Conservation (phyloP, 768 basidiomycete genomes). For the Erythrobasidium yunnanense region DNA sequence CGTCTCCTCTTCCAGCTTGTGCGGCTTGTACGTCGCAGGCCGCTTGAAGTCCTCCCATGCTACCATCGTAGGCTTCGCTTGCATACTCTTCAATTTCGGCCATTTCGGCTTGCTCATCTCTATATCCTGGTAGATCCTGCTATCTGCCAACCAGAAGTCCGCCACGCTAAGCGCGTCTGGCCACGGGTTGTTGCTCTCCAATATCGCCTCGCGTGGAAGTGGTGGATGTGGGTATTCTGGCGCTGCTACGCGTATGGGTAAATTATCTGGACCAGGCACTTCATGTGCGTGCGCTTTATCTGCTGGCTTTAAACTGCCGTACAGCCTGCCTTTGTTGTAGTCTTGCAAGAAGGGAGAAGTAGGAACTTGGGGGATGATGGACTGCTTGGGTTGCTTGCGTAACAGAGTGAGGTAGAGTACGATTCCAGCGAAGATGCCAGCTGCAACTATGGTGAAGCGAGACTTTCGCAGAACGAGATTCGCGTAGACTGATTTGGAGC, state of each 20-base stretch:
- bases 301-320: background rate
- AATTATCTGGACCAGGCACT: background rate
- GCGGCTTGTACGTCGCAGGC: background rate
- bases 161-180: slow-evolving; percentile 2
- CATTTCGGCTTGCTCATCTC: background rate
- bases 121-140: background rate
- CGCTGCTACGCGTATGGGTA: background rate
- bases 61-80: background rate
- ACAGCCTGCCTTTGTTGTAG: background rate
- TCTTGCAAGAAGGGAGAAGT: background rate
- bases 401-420: background rate
- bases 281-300: background rate
- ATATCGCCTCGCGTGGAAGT: background rate
- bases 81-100: background rate
- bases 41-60: slow-evolving; percentile 8
- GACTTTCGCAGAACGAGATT: background rate
- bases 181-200: slow-evolving; percentile 15
- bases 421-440: background rate
- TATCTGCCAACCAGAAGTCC: background rate
- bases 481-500: too few species aligned
- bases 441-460: background rate
- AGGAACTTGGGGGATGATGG: background rate
- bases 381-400: background rate
- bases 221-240: background rate
- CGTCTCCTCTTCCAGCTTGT: background rate